Conservation (phyloP, 768 basidiomycete genomes). For the Boletus rufocinnamomeus region DNA sequence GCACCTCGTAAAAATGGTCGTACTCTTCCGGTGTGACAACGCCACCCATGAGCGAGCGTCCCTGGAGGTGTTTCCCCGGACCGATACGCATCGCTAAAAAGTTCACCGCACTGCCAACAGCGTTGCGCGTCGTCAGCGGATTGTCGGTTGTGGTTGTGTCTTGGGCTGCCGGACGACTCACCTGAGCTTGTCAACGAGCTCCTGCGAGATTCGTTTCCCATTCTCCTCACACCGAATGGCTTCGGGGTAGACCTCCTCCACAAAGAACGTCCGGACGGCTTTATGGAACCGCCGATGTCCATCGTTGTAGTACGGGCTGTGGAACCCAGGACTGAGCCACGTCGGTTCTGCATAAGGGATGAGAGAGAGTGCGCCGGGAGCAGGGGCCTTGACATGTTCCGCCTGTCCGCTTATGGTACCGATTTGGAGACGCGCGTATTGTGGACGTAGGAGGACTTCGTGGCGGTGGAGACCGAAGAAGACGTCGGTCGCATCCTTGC, state of each 20-base stretch:
- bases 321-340: slow-evolving; percentile 70
- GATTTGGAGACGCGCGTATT: slow-evolving; percentile 70
- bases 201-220: slow-evolving; percentile 84
- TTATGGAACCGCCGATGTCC: slow-evolving; percentile 75
- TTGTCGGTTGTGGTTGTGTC: not conserved
- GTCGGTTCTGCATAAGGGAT: slow-evolving; percentile 88
- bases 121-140: not conserved
- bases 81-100: slow-evolving; percentile 70
- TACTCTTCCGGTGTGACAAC: slow-evolving; percentile 82
- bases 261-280: slow-evolving; percentile 74
- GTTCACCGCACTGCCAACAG: slow-evolving; percentile 53
- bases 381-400: slow-evolving; percentile 53
- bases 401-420: slow-evolving; percentile 61
- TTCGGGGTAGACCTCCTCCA: slow-evolving; percentile 73
- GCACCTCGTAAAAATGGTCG: slow-evolving; percentile 92
- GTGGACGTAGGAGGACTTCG: slow-evolving; percentile 74
- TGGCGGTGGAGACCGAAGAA: slow-evolving; percentile 88
- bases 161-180: slow-evolving; percentile 37
- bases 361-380: slow-evolving; percentile 64
- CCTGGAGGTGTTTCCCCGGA: slow-evolving; percentile 85
- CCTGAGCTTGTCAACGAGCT: slow-evolving; percentile 84
- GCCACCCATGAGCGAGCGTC: slow-evolving; percentile 76
- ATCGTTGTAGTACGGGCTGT: slow-evolving; percentile 76
- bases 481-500: slow-evolving; percentile 72
- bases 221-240: slow-evolving; percentile 79